Base-by-base conservation (phyloP, 257 asterid species). In the Solanum habrochaites region DNA sequence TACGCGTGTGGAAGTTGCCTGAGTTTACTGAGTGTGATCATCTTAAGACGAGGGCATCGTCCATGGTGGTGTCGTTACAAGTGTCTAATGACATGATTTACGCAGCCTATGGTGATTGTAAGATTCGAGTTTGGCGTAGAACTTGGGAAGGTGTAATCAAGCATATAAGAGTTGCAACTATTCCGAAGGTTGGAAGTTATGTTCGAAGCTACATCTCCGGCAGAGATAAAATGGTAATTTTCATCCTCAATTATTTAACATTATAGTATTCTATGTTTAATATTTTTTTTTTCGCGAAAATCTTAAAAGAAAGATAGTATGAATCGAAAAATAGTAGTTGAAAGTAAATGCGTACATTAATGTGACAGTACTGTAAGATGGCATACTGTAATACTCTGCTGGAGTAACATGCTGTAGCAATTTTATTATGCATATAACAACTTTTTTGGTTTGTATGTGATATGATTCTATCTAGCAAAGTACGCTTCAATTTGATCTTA, bases 1-100 rank as follows among this genome's bases (percentile, higher is more conserved):
- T 97, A 21, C 91, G 99, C 35, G 93, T 97, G 2, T 97, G 99
- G 99, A 97, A 93, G 94, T 90, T 94, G 91, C 98, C 99, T 3
- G 99, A 97, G 91, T 94, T 95, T 89, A 89, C 97, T 1, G 99
- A 95, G 64, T 94, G 96, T 85, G 99, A 94, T 39, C 98, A 93
- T 91, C 98, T 97, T 25, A 95, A 95, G 93, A 92, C 98, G 6
- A 94, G 90, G 74, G 90, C 98, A 25, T 18, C 88, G 25, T 23
- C 88, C 87, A 90, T 93, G 91, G 98, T 92, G 62, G 93, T 97
- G 13, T 94, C 98, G 0, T 42, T 97, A 29, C 90, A 92, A 25
- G 96, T 95, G 35, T 91, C 95, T 0, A 94, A 92, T 58, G 98
- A 97, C 32, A 91, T 93, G 92, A 97, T 97, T 42, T 97, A 93